Evolutionary conservation across 2,329 filamentous ascomycete genomes (phyloP).

Genomic region (Arthrobotrys entomopaga): DNA sequence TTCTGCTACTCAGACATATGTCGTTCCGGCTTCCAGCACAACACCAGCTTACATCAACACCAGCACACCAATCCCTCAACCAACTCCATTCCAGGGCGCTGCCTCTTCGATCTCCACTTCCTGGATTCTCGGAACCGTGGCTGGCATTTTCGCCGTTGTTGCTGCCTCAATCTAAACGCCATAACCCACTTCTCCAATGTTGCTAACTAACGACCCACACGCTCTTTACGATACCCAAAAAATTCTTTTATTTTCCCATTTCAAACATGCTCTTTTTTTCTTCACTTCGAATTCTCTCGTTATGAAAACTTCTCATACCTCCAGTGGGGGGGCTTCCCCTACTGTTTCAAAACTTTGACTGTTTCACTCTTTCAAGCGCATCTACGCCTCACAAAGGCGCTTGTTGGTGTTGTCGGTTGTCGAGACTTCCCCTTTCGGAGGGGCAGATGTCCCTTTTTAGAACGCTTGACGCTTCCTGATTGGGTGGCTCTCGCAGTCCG

Average conservation of each 20-base stretch:
- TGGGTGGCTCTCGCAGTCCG: conserved; percentile 32
- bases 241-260: neutral
- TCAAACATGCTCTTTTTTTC: conserved; percentile 20
- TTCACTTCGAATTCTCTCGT: conserved; percentile 25
- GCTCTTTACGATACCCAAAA: conserved; percentile 36
- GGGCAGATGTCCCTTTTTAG: conserved; percentile 50
- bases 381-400: conserved; percentile 36
- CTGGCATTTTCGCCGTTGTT: conserved; percentile 43
- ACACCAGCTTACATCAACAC: conserved; percentile 15
- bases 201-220: conserved; percentile 34
- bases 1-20: conserved; percentile 29
- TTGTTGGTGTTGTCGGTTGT: conserved; percentile 52
- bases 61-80: conserved; percentile 19
- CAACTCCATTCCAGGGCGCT: conserved; percentile 48
- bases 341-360: conserved; percentile 38
- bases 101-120: conserved; percentile 50
- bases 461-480: conserved; percentile 37
- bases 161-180: conserved; percentile 38
- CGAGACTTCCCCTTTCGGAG: conserved; percentile 51
- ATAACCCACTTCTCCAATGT: conserved; percentile 13
- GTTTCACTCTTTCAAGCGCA: conserved; percentile 25
- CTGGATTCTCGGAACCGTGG: conserved; percentile 47
- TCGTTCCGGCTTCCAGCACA: conserved; percentile 24
- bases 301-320: conserved; percentile 21
- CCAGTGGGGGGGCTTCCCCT: conserved; percentile 4